Evolutionary conservation across 345 rosid species (phyloP).

Genomic region (Trapa bicornis): DNA sequence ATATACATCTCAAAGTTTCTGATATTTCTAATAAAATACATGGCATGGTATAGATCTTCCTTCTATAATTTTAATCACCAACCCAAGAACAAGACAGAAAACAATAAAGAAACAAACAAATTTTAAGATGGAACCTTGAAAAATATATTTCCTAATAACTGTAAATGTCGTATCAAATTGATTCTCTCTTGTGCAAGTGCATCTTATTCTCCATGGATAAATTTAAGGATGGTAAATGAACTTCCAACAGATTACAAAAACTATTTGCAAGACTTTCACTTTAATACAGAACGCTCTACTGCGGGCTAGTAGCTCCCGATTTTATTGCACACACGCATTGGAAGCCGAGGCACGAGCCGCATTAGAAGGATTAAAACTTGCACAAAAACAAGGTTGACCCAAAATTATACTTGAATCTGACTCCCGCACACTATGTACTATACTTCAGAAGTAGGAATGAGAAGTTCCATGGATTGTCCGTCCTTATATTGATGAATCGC

Average conservation of each 20-base stretch:
- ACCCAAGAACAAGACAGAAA: background rate
- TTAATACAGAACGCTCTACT: too few relatives aligned
- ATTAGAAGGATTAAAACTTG: too few relatives aligned
- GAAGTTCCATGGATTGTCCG: too few relatives aligned
- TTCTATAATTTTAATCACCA: background rate
- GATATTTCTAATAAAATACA: background rate
- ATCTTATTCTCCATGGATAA: background rate
- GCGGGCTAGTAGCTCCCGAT: too few relatives aligned
- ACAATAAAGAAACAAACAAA: background rate
- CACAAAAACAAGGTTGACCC: too few relatives aligned
- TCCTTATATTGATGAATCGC: too few relatives aligned
- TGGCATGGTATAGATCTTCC: background rate
- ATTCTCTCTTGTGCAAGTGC: background rate
- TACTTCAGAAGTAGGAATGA: too few relatives aligned
- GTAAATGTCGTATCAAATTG: background rate
- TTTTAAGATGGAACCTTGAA: background rate
- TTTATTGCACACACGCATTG: too few relatives aligned
- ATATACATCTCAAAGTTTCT: background rate
- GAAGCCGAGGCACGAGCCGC: too few relatives aligned
- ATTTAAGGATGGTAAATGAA: background rate
- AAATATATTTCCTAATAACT: background rate
- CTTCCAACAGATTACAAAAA: background rate
- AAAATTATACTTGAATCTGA: too few relatives aligned
- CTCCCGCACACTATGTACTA: too few relatives aligned
- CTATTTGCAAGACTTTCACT: background rate